A percentile compares a stretch with the other conserved stretches of the same genome.
Conservation (phyloP, 768 basidiomycete species). For the Russula vinacea region DNA sequence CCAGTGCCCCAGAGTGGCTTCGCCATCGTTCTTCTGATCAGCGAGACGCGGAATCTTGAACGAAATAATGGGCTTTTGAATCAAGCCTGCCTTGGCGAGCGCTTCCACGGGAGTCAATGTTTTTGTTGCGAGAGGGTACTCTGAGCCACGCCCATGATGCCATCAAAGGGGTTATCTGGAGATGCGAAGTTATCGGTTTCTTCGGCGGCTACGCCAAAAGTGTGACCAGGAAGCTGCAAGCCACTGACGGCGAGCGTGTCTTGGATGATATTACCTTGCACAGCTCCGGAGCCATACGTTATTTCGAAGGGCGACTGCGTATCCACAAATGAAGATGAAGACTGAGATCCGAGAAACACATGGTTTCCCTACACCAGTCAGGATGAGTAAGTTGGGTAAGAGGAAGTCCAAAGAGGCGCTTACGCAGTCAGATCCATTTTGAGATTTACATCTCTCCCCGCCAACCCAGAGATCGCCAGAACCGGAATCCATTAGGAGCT, state of each 20-base stretch:
- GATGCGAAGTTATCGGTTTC: constrained; percentile 64
- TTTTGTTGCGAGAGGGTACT: constrained; percentile 63
- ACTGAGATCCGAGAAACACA: constrained; percentile 57
- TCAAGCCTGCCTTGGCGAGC: constrained; percentile 54
- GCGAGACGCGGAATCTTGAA: constrained; percentile 76
- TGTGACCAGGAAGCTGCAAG: constrained; percentile 53
- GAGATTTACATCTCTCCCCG: constrained; percentile 37
- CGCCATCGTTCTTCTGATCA: constrained; percentile 69
- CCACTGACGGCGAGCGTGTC: constrained; percentile 67
- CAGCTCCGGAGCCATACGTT: constrained; percentile 66
- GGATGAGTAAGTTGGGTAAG: background rate
- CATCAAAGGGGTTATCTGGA: constrained; percentile 55
- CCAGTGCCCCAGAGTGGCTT: constrained; percentile 78
- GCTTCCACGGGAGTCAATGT: constrained; percentile 70
- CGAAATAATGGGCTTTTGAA: constrained; percentile 64
- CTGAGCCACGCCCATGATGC: constrained; percentile 74
- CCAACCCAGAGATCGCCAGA: constrained; percentile 48
- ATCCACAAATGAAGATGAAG: constrained; percentile 61
- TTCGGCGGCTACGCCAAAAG: constrained; percentile 60
- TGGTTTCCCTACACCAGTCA: constrained; percentile 52
- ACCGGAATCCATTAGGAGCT: constrained; percentile 48
- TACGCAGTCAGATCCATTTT: constrained; percentile 41
- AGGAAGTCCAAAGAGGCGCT: constrained; percentile 27
- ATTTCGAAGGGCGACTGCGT: constrained; percentile 52
- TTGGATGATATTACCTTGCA: constrained; percentile 58